phyloP scores from a whole-genome alignment of 192 early-diverging fungal genomes.

The Umbelopsis vinacea region DNA sequence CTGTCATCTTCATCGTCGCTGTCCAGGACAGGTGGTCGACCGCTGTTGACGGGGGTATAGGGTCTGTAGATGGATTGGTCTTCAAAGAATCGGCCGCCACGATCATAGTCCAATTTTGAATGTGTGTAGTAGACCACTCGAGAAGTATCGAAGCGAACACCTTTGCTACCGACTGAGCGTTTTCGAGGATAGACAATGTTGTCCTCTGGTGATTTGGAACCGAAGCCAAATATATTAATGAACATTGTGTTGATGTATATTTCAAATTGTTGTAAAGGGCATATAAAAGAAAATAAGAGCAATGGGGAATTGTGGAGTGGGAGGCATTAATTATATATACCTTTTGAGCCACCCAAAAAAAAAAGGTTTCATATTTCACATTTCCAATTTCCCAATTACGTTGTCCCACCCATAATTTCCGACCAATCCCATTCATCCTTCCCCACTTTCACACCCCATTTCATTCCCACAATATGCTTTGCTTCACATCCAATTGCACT shows the following conservation, averaged over 20 bases:
- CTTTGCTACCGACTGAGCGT: not conserved
- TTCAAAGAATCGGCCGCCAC: not conserved
- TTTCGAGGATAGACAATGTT: not conserved
- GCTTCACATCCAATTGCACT: too few relatives aligned
- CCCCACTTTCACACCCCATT: too few relatives aligned
- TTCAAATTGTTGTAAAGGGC: not conserved
- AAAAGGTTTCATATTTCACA: too few relatives aligned
- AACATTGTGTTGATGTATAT: not conserved
- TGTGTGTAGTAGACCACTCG: constrained; percentile 14
- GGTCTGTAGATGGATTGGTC: not conserved
- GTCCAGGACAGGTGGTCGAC: not conserved
- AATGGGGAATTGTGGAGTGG: too few relatives aligned
- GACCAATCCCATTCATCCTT: too few relatives aligned
- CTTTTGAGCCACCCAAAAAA: too few relatives aligned
- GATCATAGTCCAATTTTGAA: constrained; percentile 8
- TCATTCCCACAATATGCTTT: too few relatives aligned
- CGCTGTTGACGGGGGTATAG: not conserved
- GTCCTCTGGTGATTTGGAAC: not conserved
- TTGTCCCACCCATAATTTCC: too few relatives aligned
- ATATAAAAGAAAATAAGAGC: not conserved
- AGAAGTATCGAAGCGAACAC: constrained; percentile 11
- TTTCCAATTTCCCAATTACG: too few relatives aligned
- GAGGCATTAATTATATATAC: too few relatives aligned
- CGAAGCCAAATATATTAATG: constrained; percentile 16
- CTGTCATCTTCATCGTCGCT: constrained; percentile 18